Evolutionary conservation across 1,284 basidiomycete species (phyloP).

Genomic region (Puccinia novopanici): DNA sequence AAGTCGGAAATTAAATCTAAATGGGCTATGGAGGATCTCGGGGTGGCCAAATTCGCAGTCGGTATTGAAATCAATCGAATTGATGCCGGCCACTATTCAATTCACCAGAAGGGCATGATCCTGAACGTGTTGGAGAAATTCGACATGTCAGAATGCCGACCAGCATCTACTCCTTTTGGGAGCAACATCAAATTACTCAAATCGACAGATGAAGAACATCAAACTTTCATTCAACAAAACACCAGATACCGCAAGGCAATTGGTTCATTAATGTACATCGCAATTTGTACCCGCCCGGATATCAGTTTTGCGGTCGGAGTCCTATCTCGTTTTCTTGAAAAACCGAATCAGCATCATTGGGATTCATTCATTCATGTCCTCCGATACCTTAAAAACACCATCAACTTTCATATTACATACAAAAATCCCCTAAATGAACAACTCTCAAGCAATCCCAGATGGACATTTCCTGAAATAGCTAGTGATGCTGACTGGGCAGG

Average conservation of each 20-base stretch:
- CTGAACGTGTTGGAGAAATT: neutral
- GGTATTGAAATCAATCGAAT: neutral
- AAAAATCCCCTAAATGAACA: neutral
- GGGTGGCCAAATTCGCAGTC: neutral
- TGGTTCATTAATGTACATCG: neutral
- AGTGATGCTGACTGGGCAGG: conserved; percentile 5
- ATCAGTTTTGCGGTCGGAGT: neutral
- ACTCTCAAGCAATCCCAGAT: neutral
- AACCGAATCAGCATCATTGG: conserved; percentile 9
- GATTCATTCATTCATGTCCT: neutral
- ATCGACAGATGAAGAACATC: neutral
- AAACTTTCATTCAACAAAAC: neutral
- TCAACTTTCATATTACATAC: neutral
- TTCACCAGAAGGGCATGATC: neutral
- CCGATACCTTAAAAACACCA: neutral
- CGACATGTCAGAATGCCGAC: neutral
- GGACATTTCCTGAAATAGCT: neutral
- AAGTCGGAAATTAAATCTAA: no score
- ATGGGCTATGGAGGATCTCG: neutral
- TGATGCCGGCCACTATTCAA: neutral
- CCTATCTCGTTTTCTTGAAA: neutral
- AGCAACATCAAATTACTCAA: conserved; percentile 4
- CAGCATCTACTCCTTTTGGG: conserved; percentile 3
- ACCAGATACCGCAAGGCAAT: neutral
- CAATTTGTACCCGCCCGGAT: no score